phyloP scores from a whole-genome alignment of 345 rosid species.

The Rhodamnia argentea region DNA sequence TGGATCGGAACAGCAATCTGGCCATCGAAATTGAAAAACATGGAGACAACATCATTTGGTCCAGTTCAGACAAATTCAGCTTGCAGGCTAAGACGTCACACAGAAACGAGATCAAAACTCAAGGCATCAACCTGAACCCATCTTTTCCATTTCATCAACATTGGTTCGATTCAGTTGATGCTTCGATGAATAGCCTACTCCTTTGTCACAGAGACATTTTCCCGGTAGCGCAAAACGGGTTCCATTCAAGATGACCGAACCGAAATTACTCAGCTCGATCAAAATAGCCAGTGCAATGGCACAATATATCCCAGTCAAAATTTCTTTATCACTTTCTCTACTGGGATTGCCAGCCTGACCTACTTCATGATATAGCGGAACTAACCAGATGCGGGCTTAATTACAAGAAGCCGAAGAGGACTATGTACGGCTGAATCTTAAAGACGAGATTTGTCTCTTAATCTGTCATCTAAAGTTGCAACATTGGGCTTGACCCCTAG shows the following conservation, averaged over 20 bases:
- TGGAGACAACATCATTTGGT: background rate
- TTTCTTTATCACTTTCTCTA: background rate
- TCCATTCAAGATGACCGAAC: background rate
- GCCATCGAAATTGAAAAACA: background rate
- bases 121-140: background rate
- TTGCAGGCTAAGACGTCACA: background rate
- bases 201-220: background rate
- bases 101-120: background rate
- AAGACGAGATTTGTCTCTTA: background rate
- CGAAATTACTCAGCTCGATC: background rate
- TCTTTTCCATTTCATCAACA: background rate
- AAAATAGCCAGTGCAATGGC: background rate
- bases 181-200: background rate
- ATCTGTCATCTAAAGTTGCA: conserved; percentile 72
- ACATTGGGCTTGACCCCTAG: conserved; percentile 63
- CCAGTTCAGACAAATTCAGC: background rate
- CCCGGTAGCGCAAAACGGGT: background rate
- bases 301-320: background rate
- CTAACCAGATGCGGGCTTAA: background rate
- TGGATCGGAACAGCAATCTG: background rate
- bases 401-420: background rate
- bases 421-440: background rate
- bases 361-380: background rate
- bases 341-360: background rate
- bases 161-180: background rate